Evolutionary conservation across 495 filamentous ascomycete genomes (phyloP).

Genomic region (Hyaloscypha hepaticicola): DNA sequence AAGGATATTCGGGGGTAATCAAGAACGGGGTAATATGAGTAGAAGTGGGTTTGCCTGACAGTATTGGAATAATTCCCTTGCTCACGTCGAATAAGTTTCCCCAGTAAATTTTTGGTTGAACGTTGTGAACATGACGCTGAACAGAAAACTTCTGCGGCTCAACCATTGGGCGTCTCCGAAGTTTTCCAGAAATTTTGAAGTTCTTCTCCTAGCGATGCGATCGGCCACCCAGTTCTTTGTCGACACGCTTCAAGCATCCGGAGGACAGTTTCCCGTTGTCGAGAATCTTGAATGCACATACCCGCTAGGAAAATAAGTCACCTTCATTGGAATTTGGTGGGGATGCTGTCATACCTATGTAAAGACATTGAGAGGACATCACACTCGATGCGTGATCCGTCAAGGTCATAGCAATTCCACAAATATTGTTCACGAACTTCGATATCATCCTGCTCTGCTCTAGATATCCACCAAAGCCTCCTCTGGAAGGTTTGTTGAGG

Average conservation of each 20-base stretch:
- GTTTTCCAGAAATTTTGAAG: conserved; percentile 28
- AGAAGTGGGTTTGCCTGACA: no score
- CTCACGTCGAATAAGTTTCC: no score
- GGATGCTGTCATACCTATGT: conserved; percentile 14
- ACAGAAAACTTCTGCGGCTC: not conserved
- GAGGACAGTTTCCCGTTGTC: conserved; percentile 28
- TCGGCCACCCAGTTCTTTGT: conserved; percentile 32
- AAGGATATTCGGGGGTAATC: not conserved
- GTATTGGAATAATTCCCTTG: not conserved
- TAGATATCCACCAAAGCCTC: conserved; percentile 29
- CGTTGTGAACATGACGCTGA: no score
- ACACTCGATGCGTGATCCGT: conserved; percentile 20
- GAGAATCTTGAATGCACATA: conserved; percentile 27
- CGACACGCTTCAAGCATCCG: conserved; percentile 26
- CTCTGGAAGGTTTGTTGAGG: conserved; percentile 26
- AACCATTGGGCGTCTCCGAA: not conserved
- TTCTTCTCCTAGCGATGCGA: conserved; percentile 28
- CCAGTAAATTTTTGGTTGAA: no score
- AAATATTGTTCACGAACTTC: conserved; percentile 32
- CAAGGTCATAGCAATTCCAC: conserved; percentile 31
- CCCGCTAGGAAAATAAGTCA: conserved; percentile 21
- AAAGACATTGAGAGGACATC: conserved; percentile 30
- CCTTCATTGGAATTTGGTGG: not conserved
- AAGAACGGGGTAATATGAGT: no score
- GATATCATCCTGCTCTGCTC: conserved; percentile 24